phyloP scores from a whole-genome alignment of 2,329 filamentous ascomycete species.

The Aspergillus costaricaensis region DNA sequence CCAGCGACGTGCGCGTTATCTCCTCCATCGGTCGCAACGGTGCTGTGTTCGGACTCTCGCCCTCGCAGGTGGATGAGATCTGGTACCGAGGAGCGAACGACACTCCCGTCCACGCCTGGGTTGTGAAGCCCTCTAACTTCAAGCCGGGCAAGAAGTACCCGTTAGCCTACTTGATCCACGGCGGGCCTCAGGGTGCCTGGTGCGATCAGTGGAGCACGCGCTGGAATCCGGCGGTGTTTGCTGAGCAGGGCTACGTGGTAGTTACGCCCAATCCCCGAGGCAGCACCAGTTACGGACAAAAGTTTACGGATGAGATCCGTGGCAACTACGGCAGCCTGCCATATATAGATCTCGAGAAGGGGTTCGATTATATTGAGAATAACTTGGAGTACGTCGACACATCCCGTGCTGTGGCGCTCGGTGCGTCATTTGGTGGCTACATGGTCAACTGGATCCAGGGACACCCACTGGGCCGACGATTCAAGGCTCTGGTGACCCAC shows the following conservation, averaged over 20 bases:
- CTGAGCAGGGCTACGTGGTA: constrained; percentile 63
- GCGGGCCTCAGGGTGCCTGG: constrained; percentile 55
- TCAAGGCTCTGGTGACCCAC: constrained; percentile 60
- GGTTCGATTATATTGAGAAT: constrained; percentile 54
- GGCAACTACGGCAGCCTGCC: constrained; percentile 57
- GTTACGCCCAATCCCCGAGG: constrained; percentile 63
- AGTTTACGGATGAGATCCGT: constrained; percentile 55
- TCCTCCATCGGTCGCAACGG: constrained; percentile 43
- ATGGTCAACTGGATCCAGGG: constrained; percentile 63
- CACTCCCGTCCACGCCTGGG: constrained; percentile 48
- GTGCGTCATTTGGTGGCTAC: constrained; percentile 61
- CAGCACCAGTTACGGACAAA: constrained; percentile 59
- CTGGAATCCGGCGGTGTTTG: constrained; percentile 59
- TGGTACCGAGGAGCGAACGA: constrained; percentile 51
- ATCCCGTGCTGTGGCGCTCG: constrained; percentile 54
- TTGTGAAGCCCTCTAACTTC: constrained; percentile 52
- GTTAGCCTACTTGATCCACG: constrained; percentile 57
- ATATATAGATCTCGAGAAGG: constrained; percentile 58
- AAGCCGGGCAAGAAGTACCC: constrained; percentile 52
- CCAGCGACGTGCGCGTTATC: constrained; percentile 33
- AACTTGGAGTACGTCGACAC: constrained; percentile 57
- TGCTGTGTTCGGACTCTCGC: constrained; percentile 44
- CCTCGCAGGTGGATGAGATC: constrained; percentile 46
- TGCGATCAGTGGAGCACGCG: constrained; percentile 57
- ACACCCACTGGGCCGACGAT: constrained; percentile 55